Evolutionary conservation across 805 yeast genomes (phyloP), one percentile per base, ranked within the genome.

Genomic region (Suhomyces emberorum): DNA sequence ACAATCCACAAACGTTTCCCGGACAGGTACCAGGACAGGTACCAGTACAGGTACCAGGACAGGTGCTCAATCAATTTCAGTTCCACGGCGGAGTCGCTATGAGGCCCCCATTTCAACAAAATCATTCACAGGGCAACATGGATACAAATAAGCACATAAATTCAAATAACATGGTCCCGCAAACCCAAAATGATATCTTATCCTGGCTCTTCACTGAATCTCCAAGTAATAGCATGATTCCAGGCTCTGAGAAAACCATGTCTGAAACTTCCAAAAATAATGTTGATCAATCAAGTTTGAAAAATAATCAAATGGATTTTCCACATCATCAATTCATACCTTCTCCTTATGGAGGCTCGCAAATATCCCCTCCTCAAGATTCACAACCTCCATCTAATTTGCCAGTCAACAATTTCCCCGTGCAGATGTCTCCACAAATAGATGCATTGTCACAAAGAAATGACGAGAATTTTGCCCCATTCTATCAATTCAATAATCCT

Each of bases 201-300:
- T 59, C 67, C 16, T 66, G 72, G 72, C 46, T 67, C 8, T 65
- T 65, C 38, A 59, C 59, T 3, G 69, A 63, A 14, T 45, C 56
- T 8, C 49, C 55, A 5, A 51, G 52, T 7, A 31, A 34, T 34
- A 19, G 23, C 17, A 7, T 35, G 34, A 8, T 16, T 17, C n/a
- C 32, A 3, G 25, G 17, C 7, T 20, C 32, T 6, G 22, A 29
- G 14, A 15, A 17, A 11, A 10, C 32, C 27, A 8, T 24, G 5
- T 6, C 7, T 11, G 7, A 7, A 8, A 14, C 17, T 15, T 15
- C 15, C 6, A 7, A 7, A 5, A 24, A 24, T 6, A 10, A 10
- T 6, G 14, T 10, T 12, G n/a, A 7, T 6, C 7, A 14, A 9
- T 10, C 7, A 10, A 24, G 14, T 7, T 14, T 14, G 7, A 26